Evolutionary conservation across 176 grass and related monocot genomes (phyloP).

Genomic region (barley (Hordeum vulgare)): MorexV3_pseudomolecules_assembly NC_058519.1:553943261-553943760

Average conservation of each 20-base stretch:
- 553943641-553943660: background rate
- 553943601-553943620: background rate
- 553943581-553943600: background rate
- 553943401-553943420: background rate
- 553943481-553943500: background rate
- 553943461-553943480: background rate
- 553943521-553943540: background rate
- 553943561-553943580: background rate
- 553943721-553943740: background rate
- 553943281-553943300: background rate
- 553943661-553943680: background rate
- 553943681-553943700: background rate
- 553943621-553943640: background rate
- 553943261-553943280: background rate
- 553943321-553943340: background rate
- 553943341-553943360: background rate
- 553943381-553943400: background rate
- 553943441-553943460: background rate
- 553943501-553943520: background rate
- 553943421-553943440: background rate
- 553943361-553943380: background rate
- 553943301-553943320: background rate
- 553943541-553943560: background rate
- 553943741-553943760: background rate
- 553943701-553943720: background rate